Percentiles rank a stretch among this genome's conserved stretches.
Conservation (phyloP, 2,329 filamentous ascomycete genomes). For the Colletotrichum sansevieriae region DNA sequence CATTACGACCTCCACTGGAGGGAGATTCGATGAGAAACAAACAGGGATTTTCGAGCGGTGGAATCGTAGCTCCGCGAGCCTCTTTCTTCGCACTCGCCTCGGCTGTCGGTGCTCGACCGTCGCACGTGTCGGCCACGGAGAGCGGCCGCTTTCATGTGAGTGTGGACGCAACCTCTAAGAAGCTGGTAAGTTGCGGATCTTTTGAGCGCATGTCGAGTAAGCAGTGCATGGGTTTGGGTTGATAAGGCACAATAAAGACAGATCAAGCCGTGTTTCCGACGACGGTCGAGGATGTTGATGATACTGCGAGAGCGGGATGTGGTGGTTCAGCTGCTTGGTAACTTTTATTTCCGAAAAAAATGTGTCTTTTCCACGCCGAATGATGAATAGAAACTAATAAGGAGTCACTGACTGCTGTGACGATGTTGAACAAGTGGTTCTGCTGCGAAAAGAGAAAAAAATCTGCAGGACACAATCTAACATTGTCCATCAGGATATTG, state of each 20-base stretch:
- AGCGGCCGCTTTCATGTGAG: constrained; percentile 26
- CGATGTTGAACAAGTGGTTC: background rate
- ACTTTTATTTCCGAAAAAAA: too few relatives aligned
- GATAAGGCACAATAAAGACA: background rate
- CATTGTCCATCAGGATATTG: constrained; percentile 17
- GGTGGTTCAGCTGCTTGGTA: constrained; percentile 6
- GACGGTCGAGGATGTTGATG: constrained; percentile 9
- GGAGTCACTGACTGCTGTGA: too few relatives aligned
- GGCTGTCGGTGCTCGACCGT: constrained; percentile 28
- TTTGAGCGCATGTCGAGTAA: background rate
- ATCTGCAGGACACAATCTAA: constrained; percentile 21
- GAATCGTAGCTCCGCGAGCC: constrained; percentile 5
- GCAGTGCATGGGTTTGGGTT: background rate
- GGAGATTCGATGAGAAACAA: background rate
- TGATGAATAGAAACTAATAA: too few relatives aligned
- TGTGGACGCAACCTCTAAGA: background rate
- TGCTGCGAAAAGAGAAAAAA: constrained; percentile 34
- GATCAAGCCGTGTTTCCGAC: constrained; percentile 17
- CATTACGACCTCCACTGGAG: background rate
- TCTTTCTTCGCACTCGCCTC: constrained; percentile 30
- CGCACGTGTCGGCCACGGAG: constrained; percentile 25
- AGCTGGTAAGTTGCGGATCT: background rate
- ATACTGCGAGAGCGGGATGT: constrained; percentile 15
- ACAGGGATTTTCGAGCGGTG: constrained; percentile 18
- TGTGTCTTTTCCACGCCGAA: too few relatives aligned